Conservation (phyloP, 73 alveolate genomes). For the Uronychia setigera region DNA sequence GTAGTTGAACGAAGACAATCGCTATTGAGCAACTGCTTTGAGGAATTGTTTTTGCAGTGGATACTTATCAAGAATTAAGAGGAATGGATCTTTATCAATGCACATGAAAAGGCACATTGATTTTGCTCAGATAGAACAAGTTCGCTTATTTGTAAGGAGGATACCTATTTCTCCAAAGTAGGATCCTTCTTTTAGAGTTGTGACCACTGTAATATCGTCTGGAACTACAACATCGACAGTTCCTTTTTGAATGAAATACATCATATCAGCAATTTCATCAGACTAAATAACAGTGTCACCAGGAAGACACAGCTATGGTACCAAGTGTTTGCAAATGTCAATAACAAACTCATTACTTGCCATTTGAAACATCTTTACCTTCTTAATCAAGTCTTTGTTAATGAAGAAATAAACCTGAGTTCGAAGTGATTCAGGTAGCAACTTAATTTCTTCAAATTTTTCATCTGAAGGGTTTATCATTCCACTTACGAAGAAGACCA, state of each 20-base stretch:
- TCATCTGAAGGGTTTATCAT: constrained; percentile 4
- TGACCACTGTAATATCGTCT: constrained; percentile 39
- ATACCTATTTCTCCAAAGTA: constrained; percentile 64
- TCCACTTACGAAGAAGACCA: neutral
- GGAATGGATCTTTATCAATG: neutral
- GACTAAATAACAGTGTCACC: neutral
- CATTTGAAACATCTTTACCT: neutral
- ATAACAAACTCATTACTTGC: neutral
- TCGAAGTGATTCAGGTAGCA: neutral
- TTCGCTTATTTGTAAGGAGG: constrained; percentile 37
- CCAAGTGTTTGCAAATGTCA: neutral
- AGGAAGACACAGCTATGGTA: neutral
- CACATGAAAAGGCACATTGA: neutral
- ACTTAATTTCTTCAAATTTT: constrained; percentile 6
- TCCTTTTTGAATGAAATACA: constrained; percentile 25
- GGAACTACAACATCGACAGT: constrained; percentile 32
- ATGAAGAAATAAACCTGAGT: neutral
- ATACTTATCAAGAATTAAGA: neutral
- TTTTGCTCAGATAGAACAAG: neutral
- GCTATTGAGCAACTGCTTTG: neutral
- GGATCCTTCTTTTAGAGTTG: constrained; percentile 38
- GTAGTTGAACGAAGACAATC: neutral
- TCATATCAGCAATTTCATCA: neutral
- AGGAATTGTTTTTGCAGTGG: neutral
- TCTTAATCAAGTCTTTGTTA: neutral